Evolutionary conservation across 1,139 yeast species (phyloP), one percentile per base, ranked within the genome.

Genomic region (Pneumocystis jirovecii): DNA sequence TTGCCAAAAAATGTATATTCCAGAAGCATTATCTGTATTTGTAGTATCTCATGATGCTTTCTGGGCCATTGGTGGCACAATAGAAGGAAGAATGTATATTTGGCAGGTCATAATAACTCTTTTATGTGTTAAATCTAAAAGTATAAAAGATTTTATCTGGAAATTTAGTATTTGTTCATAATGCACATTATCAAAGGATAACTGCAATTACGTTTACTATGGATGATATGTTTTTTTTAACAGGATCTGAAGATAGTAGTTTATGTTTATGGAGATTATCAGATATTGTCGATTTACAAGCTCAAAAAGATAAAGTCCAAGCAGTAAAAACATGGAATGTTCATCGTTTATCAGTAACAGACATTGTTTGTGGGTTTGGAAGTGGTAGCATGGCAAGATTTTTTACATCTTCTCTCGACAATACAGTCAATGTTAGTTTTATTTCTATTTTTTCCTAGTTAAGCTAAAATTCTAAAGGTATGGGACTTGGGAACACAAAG

Each of bases 181-280:
- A 89, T 64, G 86, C 89, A 0, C 98, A 93, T 76, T 93, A 89
- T 75, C 97, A 91, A 75, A 80, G 81, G 6, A 80, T 90, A 17
- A 81, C 86, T 0, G 79, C 79, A 44, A 74, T 91, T 37, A 79
- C 78, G 68, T 83, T 87, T 70, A 78, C 88, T 1, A 69, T 76
- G 21, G 87, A 90, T 72, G 93, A 93, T 5, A 81, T 84, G 8
- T 85, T 82, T 68, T 73, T 93, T 61, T 80, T 87, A 19, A 82
- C 93, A 3, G 89, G 86, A n/a, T 89, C 96, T 68, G 81, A 80
- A 61, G 98, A 93, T 77, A 84, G 96, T 0, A 79, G 97, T 69
- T 82, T 87, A 40, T 79, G 86, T 57, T 82, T 88, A 10, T 91
- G 96, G 95, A 82, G 82, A 69, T 76, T 87, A 0, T 70, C 78